These are phyloP conservation scores for Candida endomychidarum DNA, from an alignment of 805 yeast genomes.

Conservation along the genomic window DNA sequence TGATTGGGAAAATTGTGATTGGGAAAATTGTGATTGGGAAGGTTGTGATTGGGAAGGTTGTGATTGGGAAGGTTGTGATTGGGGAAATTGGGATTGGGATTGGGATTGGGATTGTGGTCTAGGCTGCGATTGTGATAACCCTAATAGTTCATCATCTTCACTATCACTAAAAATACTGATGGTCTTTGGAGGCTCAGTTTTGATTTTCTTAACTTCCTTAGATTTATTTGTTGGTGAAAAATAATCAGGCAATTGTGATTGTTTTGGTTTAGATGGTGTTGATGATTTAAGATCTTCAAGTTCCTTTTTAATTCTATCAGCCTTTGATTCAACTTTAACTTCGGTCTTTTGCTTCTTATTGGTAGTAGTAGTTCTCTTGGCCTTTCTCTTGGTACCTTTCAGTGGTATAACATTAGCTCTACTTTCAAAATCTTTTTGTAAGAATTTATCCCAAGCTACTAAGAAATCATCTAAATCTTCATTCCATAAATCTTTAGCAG, in stretches of 20 bases:
- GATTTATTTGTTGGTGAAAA: conserved; percentile 17
- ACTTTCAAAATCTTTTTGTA: conserved; percentile 61
- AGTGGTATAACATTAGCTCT: conserved; percentile 51
- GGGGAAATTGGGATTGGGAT: too few relatives aligned
- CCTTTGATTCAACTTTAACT: conserved; percentile 7
- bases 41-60: too few relatives aligned
- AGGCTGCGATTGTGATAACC: conserved; percentile 10
- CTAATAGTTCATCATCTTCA: conserved; percentile 35
- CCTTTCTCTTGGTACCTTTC: conserved; percentile 43
- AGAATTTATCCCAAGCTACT: conserved; percentile 63
- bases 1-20: too few relatives aligned
- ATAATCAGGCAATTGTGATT: conserved; percentile 19
- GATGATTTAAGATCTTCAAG: neutral
- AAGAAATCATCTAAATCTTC: conserved; percentile 76
- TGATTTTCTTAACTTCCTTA: conserved; percentile 3
- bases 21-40: too few relatives aligned
- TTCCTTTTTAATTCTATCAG: neutral
- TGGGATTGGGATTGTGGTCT: too few relatives aligned
- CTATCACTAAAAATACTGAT: conserved; percentile 29
- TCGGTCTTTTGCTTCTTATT: conserved; percentile 17
- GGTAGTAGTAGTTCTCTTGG: conserved; percentile 17
- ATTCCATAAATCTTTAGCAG: conserved; percentile 88
- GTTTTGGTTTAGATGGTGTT: conserved; percentile 8
- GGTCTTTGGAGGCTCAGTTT: conserved; percentile 12
- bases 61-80: too few relatives aligned